phyloP scores from a whole-genome alignment of 148 eudicot genomes.

The Camellia lanceoleosa region DNA sequence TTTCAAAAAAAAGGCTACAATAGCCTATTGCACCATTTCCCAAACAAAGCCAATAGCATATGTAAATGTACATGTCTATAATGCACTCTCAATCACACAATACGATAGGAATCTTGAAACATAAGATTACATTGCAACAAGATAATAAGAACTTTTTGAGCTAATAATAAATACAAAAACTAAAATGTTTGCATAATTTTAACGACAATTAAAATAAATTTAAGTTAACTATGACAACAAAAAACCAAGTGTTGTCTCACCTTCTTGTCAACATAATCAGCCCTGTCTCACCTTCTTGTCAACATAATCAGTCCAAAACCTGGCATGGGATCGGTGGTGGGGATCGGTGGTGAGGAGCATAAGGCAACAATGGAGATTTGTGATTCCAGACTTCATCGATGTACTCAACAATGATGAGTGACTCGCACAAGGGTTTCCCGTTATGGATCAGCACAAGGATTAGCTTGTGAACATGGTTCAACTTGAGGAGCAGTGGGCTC shows the following conservation, averaged over 20 bases:
- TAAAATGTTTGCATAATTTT: no score
- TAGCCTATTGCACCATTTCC: no score
- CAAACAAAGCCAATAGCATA: no score
- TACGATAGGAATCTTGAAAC: no score
- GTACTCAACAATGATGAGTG: constrained; percentile 26
- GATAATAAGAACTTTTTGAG: no score
- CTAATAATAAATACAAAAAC: no score
- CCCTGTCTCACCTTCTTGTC: constrained; percentile 30
- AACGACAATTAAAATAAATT: no score
- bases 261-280: constrained; percentile 29
- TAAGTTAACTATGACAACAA: no score
- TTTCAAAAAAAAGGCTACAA: no score
- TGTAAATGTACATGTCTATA: no score
- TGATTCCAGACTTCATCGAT: constrained; percentile 37
- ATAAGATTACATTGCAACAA: no score
- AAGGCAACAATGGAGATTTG: constrained; percentile 24
- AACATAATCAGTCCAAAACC: constrained; percentile 34
- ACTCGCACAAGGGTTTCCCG: constrained; percentile 26
- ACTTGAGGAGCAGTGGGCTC: constrained; percentile 21
- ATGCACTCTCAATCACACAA: no score
- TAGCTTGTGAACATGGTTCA: constrained; percentile 32
- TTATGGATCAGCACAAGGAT: constrained; percentile 31
- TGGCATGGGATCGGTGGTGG: constrained; percentile 25
- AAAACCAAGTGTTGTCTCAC: background rate
- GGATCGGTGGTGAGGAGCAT: constrained; percentile 15